A percentile compares a stretch with the other conserved stretches of the same genome.
Evolutionary conservation across 306 rosid species (phyloP).

Genomic region (Luffa acutangula): DNA sequence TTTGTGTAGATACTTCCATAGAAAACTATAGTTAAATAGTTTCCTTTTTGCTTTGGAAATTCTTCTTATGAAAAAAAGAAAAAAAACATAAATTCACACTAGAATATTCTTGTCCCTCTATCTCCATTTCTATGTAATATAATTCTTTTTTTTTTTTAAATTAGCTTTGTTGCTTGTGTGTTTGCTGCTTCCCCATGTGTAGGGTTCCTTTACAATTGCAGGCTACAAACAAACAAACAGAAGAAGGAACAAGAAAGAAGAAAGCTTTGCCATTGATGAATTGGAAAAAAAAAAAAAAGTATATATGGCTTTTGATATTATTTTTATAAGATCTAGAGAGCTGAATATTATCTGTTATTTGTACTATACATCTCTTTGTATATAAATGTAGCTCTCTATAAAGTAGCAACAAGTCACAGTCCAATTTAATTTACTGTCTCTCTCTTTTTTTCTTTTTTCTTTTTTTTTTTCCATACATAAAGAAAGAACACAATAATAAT

Average conservation of each 20-base stretch:
- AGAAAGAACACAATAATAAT: neutral
- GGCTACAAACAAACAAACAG: slow-evolving; percentile 12
- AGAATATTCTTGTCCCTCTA: neutral
- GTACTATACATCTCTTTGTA: neutral
- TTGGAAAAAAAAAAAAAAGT: neutral
- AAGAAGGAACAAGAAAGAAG: neutral
- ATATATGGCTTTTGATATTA: neutral
- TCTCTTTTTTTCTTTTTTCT: neutral
- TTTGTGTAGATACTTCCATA: neutral
- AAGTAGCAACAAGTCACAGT: neutral
- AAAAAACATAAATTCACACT: slow-evolving; percentile 3
- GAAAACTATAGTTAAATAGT: neutral
- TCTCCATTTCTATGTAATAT: neutral
- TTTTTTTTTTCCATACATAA: neutral
- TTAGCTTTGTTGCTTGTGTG: neutral
- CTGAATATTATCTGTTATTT: neutral
- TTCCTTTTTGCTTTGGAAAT: neutral
- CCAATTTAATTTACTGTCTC: neutral
- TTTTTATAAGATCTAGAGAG: neutral
- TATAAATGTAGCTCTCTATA: neutral
- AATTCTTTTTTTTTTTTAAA: neutral
- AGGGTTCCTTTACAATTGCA: slow-evolving; percentile 8
- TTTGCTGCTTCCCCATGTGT: slow-evolving; percentile 11
- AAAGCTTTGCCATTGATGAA: neutral
- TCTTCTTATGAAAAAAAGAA: neutral